Conservation (phyloP, 768 basidiomycete species). For the Tulasnella sp. region DNA sequence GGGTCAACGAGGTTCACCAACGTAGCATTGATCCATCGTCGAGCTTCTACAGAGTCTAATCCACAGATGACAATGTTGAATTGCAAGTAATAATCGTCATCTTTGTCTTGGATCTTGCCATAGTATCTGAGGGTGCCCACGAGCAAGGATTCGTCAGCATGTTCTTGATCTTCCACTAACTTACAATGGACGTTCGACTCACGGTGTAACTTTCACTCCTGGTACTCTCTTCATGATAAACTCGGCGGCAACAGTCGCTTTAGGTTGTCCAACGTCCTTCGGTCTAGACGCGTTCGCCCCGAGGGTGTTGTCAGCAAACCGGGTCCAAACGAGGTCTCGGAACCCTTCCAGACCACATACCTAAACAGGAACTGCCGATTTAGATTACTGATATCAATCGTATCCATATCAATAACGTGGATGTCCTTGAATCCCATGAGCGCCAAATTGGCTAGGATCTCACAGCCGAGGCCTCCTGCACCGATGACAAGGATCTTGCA, state of each 20-base stretch:
- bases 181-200: conserved; percentile 31
- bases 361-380: conserved; percentile 98
- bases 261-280: conserved; percentile 88
- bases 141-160: not conserved
- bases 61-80: conserved; percentile 97
- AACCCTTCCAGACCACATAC: conserved; percentile 37
- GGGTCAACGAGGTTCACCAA: conserved; percentile 89
- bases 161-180: not conserved
- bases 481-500: conserved; percentile 97
- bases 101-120: conserved; percentile 98
- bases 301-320: not conserved
- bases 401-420: conserved; percentile 99
- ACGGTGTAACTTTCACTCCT: conserved; percentile 96
- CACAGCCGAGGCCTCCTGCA: conserved; percentile 92
- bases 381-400: conserved; percentile 97
- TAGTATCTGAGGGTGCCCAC: conserved; percentile 55
- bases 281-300: conserved; percentile 39
- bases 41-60: conserved; percentile 92
- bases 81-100: conserved; percentile 87
- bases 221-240: conserved; percentile 96
- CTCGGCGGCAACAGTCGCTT: conserved; percentile 89
- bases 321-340: not conserved
- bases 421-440: conserved; percentile 96
- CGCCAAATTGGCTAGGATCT: conserved; percentile 94
- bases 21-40: conserved; percentile 98